Evolutionary conservation across 1,284 basidiomycete genomes (phyloP).

Genomic region (Hymenochaete sp.): DNA sequence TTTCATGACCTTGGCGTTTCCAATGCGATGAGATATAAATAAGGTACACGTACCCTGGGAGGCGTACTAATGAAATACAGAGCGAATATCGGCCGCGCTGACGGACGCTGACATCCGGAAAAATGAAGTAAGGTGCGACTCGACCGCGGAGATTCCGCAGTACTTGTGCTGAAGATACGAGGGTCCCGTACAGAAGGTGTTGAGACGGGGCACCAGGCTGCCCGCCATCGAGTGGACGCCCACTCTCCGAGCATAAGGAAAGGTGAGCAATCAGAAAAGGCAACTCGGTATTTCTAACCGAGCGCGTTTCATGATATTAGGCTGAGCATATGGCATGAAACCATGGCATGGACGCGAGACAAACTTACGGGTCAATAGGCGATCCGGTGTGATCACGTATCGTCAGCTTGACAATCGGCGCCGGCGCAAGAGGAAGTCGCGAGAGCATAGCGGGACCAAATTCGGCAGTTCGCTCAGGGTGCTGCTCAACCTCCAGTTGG

Average conservation of each 20-base stretch:
- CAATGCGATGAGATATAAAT: slow-evolving; percentile 1
- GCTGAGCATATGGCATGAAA: background rate
- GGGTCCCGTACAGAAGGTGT: slow-evolving; percentile 72
- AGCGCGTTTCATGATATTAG: slow-evolving; percentile 8
- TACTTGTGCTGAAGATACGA: slow-evolving; percentile 73
- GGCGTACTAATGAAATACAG: slow-evolving; percentile 62
- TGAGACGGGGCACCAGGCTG: slow-evolving; percentile 35
- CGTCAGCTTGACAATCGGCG: slow-evolving; percentile 69
- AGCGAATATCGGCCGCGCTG: slow-evolving; percentile 70
- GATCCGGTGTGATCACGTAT: slow-evolving; percentile 64
- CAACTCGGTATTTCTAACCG: slow-evolving; percentile 46
- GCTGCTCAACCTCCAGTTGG: slow-evolving; percentile 70
- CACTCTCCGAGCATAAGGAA: slow-evolving; percentile 59
- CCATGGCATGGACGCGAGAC: background rate
- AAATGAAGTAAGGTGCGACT: slow-evolving; percentile 76
- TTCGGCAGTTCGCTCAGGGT: slow-evolving; percentile 70
- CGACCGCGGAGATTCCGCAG: slow-evolving; percentile 72
- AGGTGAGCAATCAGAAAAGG: slow-evolving; percentile 78
- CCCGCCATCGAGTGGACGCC: slow-evolving; percentile 47
- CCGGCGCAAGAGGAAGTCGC: slow-evolving; percentile 72
- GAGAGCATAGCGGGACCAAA: slow-evolving; percentile 69
- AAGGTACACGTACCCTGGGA: slow-evolving; percentile 58
- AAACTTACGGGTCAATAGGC: slow-evolving; percentile 57
- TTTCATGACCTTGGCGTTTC: background rate
- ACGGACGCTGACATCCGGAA: slow-evolving; percentile 82